A percentile compares a stretch with the other conserved stretches of the same genome.
Conservation (phyloP, 306 rosid species). For the Glycine latifolia region DNA sequence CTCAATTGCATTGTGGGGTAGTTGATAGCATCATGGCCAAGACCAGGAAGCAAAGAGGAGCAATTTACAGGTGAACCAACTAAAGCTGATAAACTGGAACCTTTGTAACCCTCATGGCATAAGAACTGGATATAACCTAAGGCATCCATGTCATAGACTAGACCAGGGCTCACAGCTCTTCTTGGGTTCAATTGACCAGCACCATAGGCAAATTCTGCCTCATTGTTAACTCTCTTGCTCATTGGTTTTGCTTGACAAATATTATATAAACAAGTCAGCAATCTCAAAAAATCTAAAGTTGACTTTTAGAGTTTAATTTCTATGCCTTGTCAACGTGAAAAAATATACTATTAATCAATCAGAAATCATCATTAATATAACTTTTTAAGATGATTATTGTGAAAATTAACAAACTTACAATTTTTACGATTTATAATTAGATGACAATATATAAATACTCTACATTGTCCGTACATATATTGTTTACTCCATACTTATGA, state of each 20-base stretch:
- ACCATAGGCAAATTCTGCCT: conserved; percentile 85
- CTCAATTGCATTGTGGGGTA: conserved; percentile 78
- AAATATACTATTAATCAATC: neutral
- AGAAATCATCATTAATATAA: neutral
- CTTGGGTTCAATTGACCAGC: conserved; percentile 83
- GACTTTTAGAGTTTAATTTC: neutral
- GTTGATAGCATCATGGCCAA: conserved; percentile 87
- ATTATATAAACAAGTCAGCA: conserved; percentile 32
- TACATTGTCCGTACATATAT: too few species aligned
- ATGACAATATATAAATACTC: neutral
- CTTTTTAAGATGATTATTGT: neutral
- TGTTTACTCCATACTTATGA: neutral
- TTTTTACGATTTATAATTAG: neutral
- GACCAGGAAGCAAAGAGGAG: conserved; percentile 69
- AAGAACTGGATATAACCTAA: conserved; percentile 72
- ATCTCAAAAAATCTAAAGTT: conserved; percentile 18
- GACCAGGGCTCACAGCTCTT: conserved; percentile 75
- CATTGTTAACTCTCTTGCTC: conserved; percentile 64
- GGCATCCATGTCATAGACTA: conserved; percentile 77
- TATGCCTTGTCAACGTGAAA: neutral
- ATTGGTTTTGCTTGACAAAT: conserved; percentile 73
- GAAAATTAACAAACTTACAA: neutral
- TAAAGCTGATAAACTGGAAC: conserved; percentile 55
- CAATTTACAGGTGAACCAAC: conserved; percentile 71
- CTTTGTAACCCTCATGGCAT: conserved; percentile 76